These are phyloP conservation scores for Nitzschia sp. DNA, from an alignment of 108 stramenopile genomes.

Conservation along the genomic window DNA sequence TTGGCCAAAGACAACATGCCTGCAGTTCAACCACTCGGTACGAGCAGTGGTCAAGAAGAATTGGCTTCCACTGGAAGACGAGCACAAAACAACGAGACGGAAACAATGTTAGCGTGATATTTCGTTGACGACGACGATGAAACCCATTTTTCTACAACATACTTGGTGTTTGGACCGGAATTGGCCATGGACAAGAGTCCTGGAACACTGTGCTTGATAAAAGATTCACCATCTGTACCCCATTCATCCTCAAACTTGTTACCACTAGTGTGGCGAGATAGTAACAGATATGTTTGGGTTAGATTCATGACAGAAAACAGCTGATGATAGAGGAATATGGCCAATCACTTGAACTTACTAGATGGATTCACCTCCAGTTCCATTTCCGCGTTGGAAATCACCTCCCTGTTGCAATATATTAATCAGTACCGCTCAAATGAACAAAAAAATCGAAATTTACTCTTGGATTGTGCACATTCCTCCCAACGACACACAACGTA, in stretches of 20 bases:
- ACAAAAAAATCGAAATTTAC: background rate
- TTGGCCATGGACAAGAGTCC: slow-evolving; percentile 88
- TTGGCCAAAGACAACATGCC: slow-evolving; percentile 86
- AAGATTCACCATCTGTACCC: slow-evolving; percentile 44
- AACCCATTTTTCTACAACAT: too few relatives aligned
- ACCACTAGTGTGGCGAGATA: slow-evolving; percentile 4
- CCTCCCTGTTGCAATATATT: slow-evolving; percentile 60
- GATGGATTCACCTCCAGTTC: slow-evolving; percentile 83
- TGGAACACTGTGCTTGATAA: slow-evolving; percentile 48
- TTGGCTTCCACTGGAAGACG: slow-evolving; percentile 35
- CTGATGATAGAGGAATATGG: background rate
- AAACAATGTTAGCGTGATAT: too few relatives aligned
- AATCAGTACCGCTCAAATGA: too few relatives aligned
- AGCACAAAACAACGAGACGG: too few relatives aligned
- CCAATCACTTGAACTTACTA: slow-evolving; percentile 50
- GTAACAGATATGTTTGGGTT: background rate
- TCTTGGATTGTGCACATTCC: background rate
- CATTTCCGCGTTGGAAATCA: slow-evolving; percentile 80
- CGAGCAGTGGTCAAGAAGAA: slow-evolving; percentile 83
- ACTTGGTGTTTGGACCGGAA: slow-evolving; percentile 80
- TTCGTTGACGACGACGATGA: too few relatives aligned
- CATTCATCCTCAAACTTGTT: slow-evolving; percentile 73
- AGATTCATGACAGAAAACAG: background rate
- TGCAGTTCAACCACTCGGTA: slow-evolving; percentile 82
- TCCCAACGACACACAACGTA: background rate